These are phyloP conservation scores for Xylaria sp. DNA, from an alignment of 2,329 filamentous ascomycete species.

Conservation along the genomic window DNA sequence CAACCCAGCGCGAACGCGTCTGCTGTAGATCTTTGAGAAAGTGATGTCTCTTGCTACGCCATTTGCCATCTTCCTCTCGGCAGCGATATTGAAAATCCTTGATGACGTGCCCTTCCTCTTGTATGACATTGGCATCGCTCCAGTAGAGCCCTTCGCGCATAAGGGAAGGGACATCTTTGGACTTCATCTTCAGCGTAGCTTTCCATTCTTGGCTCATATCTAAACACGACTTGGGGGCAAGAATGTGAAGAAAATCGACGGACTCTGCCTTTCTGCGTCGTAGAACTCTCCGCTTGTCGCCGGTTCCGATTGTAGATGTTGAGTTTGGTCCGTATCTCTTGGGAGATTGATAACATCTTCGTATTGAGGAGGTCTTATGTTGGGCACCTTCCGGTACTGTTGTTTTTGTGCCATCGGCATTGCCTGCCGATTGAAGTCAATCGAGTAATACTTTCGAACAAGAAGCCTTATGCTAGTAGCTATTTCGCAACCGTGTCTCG, in stretches of 20 bases:
- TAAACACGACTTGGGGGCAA: background rate
- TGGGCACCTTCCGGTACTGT: background rate
- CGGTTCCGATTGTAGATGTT: background rate
- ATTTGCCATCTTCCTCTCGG: background rate
- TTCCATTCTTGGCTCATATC: constrained; percentile 5
- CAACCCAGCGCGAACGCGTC: constrained; percentile 31
- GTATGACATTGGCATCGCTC: constrained; percentile 30
- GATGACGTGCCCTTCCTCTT: constrained; percentile 34
- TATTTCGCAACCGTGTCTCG: too few species aligned
- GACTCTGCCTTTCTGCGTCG: background rate
- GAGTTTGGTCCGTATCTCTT: background rate
- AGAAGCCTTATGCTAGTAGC: too few species aligned
- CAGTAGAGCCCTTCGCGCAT: constrained; percentile 42
- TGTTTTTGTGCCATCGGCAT: background rate
- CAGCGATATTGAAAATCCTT: background rate
- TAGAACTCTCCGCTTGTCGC: background rate
- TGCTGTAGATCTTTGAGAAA: constrained; percentile 34
- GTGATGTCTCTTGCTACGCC: constrained; percentile 17
- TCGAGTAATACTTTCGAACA: background rate
- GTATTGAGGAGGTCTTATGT: background rate
- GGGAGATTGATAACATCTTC: background rate
- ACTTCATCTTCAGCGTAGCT: constrained; percentile 33
- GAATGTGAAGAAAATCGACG: background rate
- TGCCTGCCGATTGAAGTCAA: background rate
- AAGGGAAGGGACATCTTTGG: constrained; percentile 32